Evolutionary conservation across 805 yeast genomes (phyloP), one percentile per base, ranked within the genome.

Genomic region (Clavispora carvajalis): DNA sequence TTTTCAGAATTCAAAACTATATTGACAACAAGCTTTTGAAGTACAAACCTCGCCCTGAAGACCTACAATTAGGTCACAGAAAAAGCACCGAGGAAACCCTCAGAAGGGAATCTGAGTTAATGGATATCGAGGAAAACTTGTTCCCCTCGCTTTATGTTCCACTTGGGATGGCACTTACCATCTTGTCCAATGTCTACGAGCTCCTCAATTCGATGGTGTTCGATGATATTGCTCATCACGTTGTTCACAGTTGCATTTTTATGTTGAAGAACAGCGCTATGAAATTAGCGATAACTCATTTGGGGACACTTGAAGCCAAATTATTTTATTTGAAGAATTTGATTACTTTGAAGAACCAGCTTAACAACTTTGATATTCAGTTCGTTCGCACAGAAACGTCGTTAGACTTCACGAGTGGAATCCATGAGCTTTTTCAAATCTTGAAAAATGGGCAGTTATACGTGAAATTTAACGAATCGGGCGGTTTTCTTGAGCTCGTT

Each of bases 171-270:
- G 81, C 95, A 0, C 63, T 89, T 33, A 74, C 82, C 1, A 62
- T 91, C 5, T 64, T 90, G 22, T 80, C 88, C 24, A 84, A 79
- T 55, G 82, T 90, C 17, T 86, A 87, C 55, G 95, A 86, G 52
- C 67, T 89, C 52, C 76, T 91, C 26, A 82, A 82, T 48, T 79
- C 90, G 2, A 65, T 74, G 10, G 85, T 88, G 2, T 91, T 90
- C 63, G 95, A 88, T 57, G 95, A 87, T 54, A 63, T 90, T 48
- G 95, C 96, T 0, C 95, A 88, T 58, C 79, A 84, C 41, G 80
- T 88, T 38, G 85, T 91, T 4, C 96, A 86, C 55, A 75, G 83
- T 33, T 82, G 93, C 51, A 75, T 88, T 26, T 53, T 64, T 12
- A 77, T 93, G 6, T 61, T 88, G 50, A 74, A 75, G 40, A 60